phyloP scores from a whole-genome alignment of 192 early-diverging fungal species.

The Tieghemiomyces parasiticus region DNA sequence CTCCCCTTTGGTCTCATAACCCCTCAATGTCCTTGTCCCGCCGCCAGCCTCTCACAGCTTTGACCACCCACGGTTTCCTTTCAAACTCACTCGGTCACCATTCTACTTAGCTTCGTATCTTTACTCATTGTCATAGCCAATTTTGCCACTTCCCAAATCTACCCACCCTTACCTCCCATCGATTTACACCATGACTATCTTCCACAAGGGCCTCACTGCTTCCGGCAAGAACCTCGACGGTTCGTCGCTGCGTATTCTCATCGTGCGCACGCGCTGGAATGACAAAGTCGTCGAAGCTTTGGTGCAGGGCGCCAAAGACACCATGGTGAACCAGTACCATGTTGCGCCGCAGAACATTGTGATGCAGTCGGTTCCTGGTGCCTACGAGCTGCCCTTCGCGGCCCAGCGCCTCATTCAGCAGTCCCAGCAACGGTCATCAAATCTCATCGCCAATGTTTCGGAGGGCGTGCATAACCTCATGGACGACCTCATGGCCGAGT shows the following conservation, averaged over 20 bases:
- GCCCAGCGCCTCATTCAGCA: slow-evolving; percentile 57
- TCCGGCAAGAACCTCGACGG: slow-evolving; percentile 41
- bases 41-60: no score
- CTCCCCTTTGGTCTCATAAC: no score
- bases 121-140: no score
- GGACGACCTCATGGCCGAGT: slow-evolving; percentile 17
- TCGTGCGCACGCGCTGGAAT: slow-evolving; percentile 96
- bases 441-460: slow-evolving; percentile 33
- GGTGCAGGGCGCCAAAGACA: slow-evolving; percentile 49
- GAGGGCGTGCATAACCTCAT: slow-evolving; percentile 27
- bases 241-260: slow-evolving; percentile 45
- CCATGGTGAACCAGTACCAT: slow-evolving; percentile 43
- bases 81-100: no score
- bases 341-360: slow-evolving; percentile 64
- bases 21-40: no score
- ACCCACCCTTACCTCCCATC: not conserved
- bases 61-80: no score
- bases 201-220: slow-evolving; percentile 59
- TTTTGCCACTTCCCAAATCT: no score
- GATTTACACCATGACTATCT: slow-evolving; percentile 19
- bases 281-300: slow-evolving; percentile 65
- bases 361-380: slow-evolving; percentile 68
- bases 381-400: slow-evolving; percentile 91
- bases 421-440: slow-evolving; percentile 38
- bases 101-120: no score